A percentile compares a stretch with the other conserved stretches of the same genome.
Conservation (phyloP, 164 flowering plant species). For the Chimonanthus salicifolius region DNA sequence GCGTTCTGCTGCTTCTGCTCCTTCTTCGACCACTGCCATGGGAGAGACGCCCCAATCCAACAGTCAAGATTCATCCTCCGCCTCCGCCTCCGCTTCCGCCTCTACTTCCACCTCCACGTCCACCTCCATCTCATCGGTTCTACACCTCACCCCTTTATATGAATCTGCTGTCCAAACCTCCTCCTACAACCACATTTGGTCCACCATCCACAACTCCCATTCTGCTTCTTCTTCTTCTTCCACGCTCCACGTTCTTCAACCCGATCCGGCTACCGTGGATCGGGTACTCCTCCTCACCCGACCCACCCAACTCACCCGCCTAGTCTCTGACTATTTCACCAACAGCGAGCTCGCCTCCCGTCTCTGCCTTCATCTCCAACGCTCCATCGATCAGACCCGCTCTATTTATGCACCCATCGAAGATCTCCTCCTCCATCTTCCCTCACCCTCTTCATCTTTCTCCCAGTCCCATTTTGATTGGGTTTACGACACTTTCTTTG, state of each 20-base stretch:
- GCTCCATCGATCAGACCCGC: slow-evolving; percentile 38
- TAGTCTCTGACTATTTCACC: slow-evolving; percentile 53
- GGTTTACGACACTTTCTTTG: slow-evolving; percentile 36
- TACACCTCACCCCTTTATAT: slow-evolving; percentile 49
- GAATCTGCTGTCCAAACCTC: slow-evolving; percentile 38
- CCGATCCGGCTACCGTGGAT: slow-evolving; percentile 41
- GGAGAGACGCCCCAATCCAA: too few relatives aligned
- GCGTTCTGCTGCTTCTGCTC: too few relatives aligned
- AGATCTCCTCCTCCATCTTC: slow-evolving; percentile 9
- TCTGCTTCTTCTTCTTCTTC: neutral
- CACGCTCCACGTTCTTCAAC: slow-evolving; percentile 46
- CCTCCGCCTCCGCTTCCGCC: too few relatives aligned
- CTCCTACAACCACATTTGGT: slow-evolving; percentile 70
- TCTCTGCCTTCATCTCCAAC: slow-evolving; percentile 44
- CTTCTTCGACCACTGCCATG: too few relatives aligned
- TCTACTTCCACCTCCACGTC: too few relatives aligned
- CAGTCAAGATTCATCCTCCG: too few relatives aligned
- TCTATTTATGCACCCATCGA: slow-evolving; percentile 26
- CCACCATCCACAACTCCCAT: slow-evolving; percentile 33
- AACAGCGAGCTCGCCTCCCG: slow-evolving; percentile 53
- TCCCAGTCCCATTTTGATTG: slow-evolving; percentile 34
- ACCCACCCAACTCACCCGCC: slow-evolving; percentile 33
- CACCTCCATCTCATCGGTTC: too few relatives aligned
- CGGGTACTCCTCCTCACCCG: slow-evolving; percentile 41
- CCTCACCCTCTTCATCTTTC: neutral